Percentiles rank a stretch among this genome's conserved stretches.
These are phyloP conservation scores for Camelina neglecta DNA, from an alignment of 345 rosid species.

Conservation along the genomic window DNA sequence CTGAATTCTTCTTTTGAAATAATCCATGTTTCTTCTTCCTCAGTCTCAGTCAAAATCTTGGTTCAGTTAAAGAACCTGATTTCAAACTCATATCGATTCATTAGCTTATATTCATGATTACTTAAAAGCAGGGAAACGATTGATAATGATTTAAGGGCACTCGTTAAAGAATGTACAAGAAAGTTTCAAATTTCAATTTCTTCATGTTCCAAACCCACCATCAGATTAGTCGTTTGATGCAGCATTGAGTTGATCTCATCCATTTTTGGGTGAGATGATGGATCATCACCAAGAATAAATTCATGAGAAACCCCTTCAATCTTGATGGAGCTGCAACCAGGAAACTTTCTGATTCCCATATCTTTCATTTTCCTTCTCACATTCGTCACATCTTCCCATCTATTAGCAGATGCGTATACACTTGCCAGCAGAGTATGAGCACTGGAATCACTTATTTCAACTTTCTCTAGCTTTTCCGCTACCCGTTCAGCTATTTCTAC, in stretches of 20 bases:
- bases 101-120: slow-evolving; percentile 15
- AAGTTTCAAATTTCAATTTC: slow-evolving; percentile 18
- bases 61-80: not conserved
- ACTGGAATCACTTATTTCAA: slow-evolving; percentile 60
- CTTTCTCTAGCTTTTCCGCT: slow-evolving; percentile 51
- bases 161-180: slow-evolving; percentile 14
- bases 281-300: slow-evolving; percentile 58
- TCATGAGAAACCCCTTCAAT: slow-evolving; percentile 56
- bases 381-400: slow-evolving; percentile 75
- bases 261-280: slow-evolving; percentile 47
- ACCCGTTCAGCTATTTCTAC: slow-evolving; percentile 65
- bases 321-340: slow-evolving; percentile 81
- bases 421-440: slow-evolving; percentile 68
- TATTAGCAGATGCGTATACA: slow-evolving; percentile 66
- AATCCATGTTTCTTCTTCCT: slow-evolving; percentile 19
- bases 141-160: not conserved
- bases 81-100: not conserved
- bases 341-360: slow-evolving; percentile 68
- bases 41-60: slow-evolving; percentile 1
- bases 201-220: slow-evolving; percentile 39
- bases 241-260: slow-evolving; percentile 49
- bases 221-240: slow-evolving; percentile 42
- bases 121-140: not conserved
- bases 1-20: slow-evolving; percentile 34
- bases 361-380: slow-evolving; percentile 78